phyloP scores from a whole-genome alignment of 495 filamentous ascomycete genomes.

The Thozetella sp. region DNA sequence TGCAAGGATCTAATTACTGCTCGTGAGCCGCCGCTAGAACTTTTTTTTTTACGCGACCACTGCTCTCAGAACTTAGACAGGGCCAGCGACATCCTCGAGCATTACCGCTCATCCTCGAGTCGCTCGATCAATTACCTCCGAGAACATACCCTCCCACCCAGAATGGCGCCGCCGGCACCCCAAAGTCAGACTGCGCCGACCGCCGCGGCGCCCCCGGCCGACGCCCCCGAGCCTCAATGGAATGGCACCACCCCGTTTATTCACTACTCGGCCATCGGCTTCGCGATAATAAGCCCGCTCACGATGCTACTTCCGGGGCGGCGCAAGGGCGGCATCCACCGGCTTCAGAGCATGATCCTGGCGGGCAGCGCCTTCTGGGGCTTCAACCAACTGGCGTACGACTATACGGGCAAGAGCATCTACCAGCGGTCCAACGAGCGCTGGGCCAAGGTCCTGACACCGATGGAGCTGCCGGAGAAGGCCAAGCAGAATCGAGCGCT shows the following conservation, averaged over 20 bases:
- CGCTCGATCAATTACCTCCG: background rate
- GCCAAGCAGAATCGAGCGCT: conserved; percentile 54
- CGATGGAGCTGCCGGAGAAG: conserved; percentile 50
- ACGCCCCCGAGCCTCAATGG: background rate
- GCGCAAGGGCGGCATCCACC: conserved; percentile 59
- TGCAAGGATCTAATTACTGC: no score
- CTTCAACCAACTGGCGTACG: conserved; percentile 64
- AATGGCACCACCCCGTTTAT: conserved; percentile 39
- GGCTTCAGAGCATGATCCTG: conserved; percentile 58
- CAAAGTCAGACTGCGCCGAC: background rate
- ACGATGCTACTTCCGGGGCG: conserved; percentile 78
- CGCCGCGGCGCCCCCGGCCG: background rate
- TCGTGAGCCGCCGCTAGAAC: no score
- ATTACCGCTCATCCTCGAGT: background rate
- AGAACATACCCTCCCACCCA: background rate
- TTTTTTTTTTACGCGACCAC: no score
- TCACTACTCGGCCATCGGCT: conserved; percentile 61
- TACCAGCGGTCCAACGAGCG: conserved; percentile 23
- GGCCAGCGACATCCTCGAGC: no score
- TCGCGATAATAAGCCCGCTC: conserved; percentile 69
- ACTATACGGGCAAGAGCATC: conserved; percentile 61
- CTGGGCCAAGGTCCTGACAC: conserved; percentile 11
- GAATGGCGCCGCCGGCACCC: background rate
- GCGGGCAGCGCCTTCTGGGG: conserved; percentile 60
- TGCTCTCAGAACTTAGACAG: no score